Percentiles rank a stretch among this genome's conserved stretches.
Conservation (phyloP, 176 grass and related monocot genomes). For the Phyllostachys edulis region DNA sequence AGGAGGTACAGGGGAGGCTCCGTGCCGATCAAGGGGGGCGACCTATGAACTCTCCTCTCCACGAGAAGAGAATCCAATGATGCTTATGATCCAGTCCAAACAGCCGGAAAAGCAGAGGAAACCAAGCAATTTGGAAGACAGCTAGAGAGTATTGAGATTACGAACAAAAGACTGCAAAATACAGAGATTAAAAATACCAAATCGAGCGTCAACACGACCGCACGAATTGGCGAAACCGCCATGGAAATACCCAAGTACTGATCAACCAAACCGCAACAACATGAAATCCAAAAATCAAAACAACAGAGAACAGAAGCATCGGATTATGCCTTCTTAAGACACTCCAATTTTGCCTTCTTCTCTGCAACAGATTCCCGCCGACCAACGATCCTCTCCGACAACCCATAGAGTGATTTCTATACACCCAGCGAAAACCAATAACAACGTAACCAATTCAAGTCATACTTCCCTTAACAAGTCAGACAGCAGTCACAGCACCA, state of each 20-base stretch:
- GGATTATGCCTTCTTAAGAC: conserved; percentile 30
- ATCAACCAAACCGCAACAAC: conserved; percentile 30
- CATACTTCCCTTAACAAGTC: not conserved
- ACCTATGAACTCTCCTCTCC: conserved; percentile 1
- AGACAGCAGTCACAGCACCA: not conserved
- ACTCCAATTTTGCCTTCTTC: conserved; percentile 43
- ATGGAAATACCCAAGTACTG: not conserved
- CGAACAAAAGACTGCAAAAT: not conserved
- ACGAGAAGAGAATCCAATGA: not conserved
- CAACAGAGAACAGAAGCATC: not conserved
- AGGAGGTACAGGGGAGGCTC: too few species aligned
- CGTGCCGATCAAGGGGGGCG: not conserved
- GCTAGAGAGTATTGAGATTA: not conserved
- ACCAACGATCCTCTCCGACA: conserved; percentile 27
- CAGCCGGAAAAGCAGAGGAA: not conserved
- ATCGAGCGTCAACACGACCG: not conserved
- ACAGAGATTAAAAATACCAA: not conserved
- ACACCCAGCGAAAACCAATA: not conserved
- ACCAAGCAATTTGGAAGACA: not conserved
- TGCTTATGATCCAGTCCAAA: not conserved
- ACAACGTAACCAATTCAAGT: not conserved
- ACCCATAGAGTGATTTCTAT: conserved; percentile 46
- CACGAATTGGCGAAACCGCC: not conserved
- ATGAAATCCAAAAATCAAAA: not conserved
- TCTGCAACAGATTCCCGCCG: conserved; percentile 35